These are phyloP conservation scores for Annulohypoxylon nitens DNA, from an alignment of 495 filamentous ascomycete species.

Conservation along the genomic window DNA sequence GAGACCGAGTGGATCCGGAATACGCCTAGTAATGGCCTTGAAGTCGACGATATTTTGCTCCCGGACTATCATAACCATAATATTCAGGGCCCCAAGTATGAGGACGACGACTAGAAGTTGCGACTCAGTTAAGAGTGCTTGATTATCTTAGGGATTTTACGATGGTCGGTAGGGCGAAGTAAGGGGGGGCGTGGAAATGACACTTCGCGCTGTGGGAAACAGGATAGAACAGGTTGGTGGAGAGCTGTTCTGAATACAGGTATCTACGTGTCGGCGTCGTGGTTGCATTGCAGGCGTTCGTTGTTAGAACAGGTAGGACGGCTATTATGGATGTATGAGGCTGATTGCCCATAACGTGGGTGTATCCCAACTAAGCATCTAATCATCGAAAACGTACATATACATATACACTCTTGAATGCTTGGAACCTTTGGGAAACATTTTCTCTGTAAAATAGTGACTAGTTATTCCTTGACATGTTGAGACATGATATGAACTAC, in stretches of 20 bases:
- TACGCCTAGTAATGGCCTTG: slow-evolving; percentile 51
- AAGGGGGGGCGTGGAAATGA: not conserved
- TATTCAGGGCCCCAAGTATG: slow-evolving; percentile 50
- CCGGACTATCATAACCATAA: slow-evolving; percentile 57
- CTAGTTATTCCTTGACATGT: not conserved
- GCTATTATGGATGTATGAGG: slow-evolving; percentile 15
- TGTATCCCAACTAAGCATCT: slow-evolving; percentile 16
- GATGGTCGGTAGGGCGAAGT: not conserved
- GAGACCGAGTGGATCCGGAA: slow-evolving; percentile 88
- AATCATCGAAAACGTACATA: slow-evolving; percentile 18
- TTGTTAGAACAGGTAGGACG: slow-evolving; percentile 30
- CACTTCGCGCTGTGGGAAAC: not conserved
- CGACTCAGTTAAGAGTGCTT: slow-evolving; percentile 1
- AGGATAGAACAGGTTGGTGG: slow-evolving; percentile 18
- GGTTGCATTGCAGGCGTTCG: slow-evolving; percentile 45
- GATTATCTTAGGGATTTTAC: not conserved
- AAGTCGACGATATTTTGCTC: slow-evolving; percentile 60
- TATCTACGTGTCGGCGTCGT: slow-evolving; percentile 33
- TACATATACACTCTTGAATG: not conserved
- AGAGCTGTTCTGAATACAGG: slow-evolving; percentile 6
- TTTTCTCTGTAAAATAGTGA: not conserved
- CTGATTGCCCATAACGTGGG: slow-evolving; percentile 5
- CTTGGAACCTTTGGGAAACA: not conserved
- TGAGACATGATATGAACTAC: not conserved
- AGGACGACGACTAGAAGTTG: slow-evolving; percentile 57